These are phyloP conservation scores for Kodamaea neixiangensis DNA, from an alignment of 805 yeast species.

Conservation along the genomic window DNA sequence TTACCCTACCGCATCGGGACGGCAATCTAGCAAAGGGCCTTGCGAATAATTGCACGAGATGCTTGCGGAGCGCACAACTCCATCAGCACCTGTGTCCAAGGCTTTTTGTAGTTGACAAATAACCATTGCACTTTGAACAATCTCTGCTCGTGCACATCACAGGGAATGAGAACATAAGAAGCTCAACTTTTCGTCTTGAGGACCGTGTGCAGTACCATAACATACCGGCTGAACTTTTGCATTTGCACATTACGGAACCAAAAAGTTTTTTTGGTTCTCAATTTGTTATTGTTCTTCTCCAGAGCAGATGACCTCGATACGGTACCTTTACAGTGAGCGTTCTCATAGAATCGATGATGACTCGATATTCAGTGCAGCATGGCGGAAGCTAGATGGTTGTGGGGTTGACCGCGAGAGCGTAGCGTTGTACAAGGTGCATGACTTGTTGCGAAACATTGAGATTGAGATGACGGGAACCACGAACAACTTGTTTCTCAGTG, in stretches of 20 bases:
- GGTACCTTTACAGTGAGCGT: slow-evolving; percentile 5
- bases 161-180: background rate
- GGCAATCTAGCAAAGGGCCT: background rate
- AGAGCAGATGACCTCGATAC: background rate
- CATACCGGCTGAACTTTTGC: background rate
- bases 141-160: background rate
- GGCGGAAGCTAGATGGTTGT: slow-evolving; percentile 8
- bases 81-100: too few species aligned
- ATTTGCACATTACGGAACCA: background rate
- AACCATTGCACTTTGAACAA: too few species aligned
- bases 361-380: slow-evolving; percentile 12
- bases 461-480: slow-evolving; percentile 10
- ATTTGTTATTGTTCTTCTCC: background rate
- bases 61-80: background rate
- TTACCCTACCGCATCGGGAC: slow-evolving; percentile 15
- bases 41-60: background rate
- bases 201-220: background rate
- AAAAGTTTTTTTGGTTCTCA: background rate
- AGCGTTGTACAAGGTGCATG: slow-evolving; percentile 7
- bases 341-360: slow-evolving; percentile 4
- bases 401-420: slow-evolving; percentile 1
- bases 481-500: slow-evolving; percentile 4
- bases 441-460: slow-evolving; percentile 12
- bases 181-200: background rate
- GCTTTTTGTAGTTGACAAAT: too few species aligned